Base-by-base conservation (phyloP, 164 flowering plant species). In the Annona cherimola region DNA sequence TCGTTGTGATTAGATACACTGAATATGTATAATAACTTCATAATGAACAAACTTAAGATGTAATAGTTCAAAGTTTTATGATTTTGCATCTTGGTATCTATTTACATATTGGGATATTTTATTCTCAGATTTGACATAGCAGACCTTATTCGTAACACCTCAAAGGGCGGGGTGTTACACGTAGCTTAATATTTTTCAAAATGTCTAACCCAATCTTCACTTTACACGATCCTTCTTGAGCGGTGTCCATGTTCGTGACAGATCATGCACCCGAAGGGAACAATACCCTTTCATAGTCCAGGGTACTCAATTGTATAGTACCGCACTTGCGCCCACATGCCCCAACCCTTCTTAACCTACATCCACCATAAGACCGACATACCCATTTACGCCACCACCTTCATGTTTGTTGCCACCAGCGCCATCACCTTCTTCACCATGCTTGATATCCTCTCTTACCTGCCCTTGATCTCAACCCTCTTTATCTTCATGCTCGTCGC, bases 261-360 rank as follows among this genome's bases (percentile, higher is more conserved):
- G 9, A 61, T 61, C 63, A 61, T 14, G 63, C 63, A 61, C 63
- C 11, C 63, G 63, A 61, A 61, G 63, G 9, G 63, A 61, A 61
- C 63, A 2, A 20, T 5, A 61, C 63, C 63, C 63, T 61, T 61
- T 61, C 26, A 61, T 61, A 61, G 63, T 61, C 4, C 6, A 61
- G 63, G 63, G n/a, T 61, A 61, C 3, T 61, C 12, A 61, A 4
- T 14, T 5, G 63, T 61, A 61, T 61, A 26, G 35, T 26, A 26
- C 35, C 35, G 35, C 43, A 91, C 86, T 0, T 76, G 98, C 1
- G 83, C 94, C 11, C 96, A 88, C 79, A 83, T 89, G 93, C 75
- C 78, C 79, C 93, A 94, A 0, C 96, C 96, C 5, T 87, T 86
- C 82, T 54, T 93, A 0, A 90, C 90, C 0, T 43, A 71, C 0